Base-by-base conservation (phyloP, 192 early-diverging fungal species). In the Umbelopsis ramanniana region DNA sequence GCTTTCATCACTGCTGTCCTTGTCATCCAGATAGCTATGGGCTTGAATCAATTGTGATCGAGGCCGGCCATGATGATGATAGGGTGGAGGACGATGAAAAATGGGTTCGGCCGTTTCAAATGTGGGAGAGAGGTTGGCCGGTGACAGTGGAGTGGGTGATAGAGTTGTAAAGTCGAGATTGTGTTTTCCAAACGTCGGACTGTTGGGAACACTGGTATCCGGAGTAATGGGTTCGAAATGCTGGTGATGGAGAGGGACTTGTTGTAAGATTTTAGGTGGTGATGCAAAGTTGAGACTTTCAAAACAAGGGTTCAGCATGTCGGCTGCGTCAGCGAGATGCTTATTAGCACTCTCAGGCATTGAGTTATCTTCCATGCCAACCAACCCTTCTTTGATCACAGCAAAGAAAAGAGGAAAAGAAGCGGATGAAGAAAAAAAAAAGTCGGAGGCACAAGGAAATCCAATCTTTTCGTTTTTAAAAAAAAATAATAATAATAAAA, bases 211-310 rank as follows among this genome's bases (percentile, higher is more conserved):
- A 26, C 73, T 74, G 38, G 72, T 26, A 22, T 79, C 77, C 12
- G 77, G 77, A 26, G 77, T 79, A 26, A 79, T 70, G 35, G 74
- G 67, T 48, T 74, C 73, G 33, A 74, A 79, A 37, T 67, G 45
- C 46, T 79, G 76, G 48, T 71, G 73, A 63, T 63, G 57, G 15
- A 63, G 35, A 35, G 57, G 57, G 12, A 37, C 23, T 37, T 63
- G 57, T 35, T 63, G 57, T 11, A 63, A 37, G 1, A 63, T 26
- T 37, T 63, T 63, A 11, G 57, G 57, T 35, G 57, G 57, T 6
- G 57, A 63, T 8, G 23, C 9, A 37, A 63, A 63, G 57, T 63
- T 63, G 29, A 63, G 57, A 29, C 15, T 63, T 63, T 22, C 57
- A 63, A 63, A 63, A 37, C 57, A 63, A 63, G 57, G 57, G n/a